phyloP scores from a whole-genome alignment of 2,329 filamentous ascomycete genomes.

The Apiospora saccharicola region DNA sequence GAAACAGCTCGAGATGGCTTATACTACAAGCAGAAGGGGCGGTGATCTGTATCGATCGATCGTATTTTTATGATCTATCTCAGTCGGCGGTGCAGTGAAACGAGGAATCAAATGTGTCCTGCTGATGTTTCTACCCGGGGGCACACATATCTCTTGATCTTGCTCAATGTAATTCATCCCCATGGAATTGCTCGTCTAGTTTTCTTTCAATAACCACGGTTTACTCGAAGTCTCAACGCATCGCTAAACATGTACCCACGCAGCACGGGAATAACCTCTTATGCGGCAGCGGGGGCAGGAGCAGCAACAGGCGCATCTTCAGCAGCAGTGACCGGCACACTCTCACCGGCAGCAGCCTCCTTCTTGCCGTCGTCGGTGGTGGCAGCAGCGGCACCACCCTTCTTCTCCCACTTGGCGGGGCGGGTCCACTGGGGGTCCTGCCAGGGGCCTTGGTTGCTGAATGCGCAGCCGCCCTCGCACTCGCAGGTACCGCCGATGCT shows the following conservation, averaged over 20 bases:
- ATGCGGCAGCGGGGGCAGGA: constrained; percentile 36
- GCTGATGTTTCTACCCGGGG: constrained; percentile 15
- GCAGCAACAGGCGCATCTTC: constrained; percentile 46
- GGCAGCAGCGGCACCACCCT: constrained; percentile 59
- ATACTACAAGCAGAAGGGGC: not conserved
- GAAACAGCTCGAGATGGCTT: not conserved
- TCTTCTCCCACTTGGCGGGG: constrained; percentile 60
- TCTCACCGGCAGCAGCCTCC: constrained; percentile 40
- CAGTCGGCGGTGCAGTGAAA: constrained; percentile 7
- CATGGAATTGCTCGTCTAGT: not conserved
- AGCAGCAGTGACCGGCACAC: constrained; percentile 39
- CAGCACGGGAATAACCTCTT: not conserved
- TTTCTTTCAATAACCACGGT: not conserved
- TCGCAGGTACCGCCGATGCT: constrained; percentile 82
- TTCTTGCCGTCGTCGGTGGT: constrained; percentile 37
- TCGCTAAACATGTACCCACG: not conserved
- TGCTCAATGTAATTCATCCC: constrained; percentile 1
- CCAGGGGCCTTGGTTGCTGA: constrained; percentile 95
- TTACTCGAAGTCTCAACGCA: constrained; percentile 10
- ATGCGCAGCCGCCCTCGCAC: constrained; percentile 49
- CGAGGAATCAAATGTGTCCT: constrained; percentile 15
- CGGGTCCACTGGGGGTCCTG: constrained; percentile 72
- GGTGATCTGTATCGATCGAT: not conserved
- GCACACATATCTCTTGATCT: constrained; percentile 10
- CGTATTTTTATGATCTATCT: constrained; percentile 19